Conservation (phyloP, 371 early-diverging fungal genomes). For the Mortierella sp. region DNA sequence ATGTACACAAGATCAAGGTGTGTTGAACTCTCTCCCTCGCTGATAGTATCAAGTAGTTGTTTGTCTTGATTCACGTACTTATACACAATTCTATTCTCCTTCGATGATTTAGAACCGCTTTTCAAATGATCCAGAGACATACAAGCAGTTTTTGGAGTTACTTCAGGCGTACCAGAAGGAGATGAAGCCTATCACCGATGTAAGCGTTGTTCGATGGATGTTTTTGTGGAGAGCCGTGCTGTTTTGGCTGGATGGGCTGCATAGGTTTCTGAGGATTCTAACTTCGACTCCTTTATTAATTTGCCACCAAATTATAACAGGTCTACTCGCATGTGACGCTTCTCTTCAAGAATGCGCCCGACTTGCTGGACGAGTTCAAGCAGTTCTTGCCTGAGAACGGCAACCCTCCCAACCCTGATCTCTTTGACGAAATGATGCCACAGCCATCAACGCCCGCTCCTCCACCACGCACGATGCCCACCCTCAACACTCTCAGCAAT, state of each 20-base stretch:
- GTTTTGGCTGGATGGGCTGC: neutral
- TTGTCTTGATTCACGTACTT: neutral
- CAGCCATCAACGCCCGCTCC: conserved; percentile 53
- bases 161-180: conserved; percentile 95
- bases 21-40: neutral
- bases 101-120: conserved; percentile 79
- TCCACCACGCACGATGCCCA: conserved; percentile 51
- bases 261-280: neutral
- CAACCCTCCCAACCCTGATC: conserved; percentile 51
- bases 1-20: conserved; percentile 96
- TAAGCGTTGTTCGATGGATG: conserved; percentile 39
- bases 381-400: conserved; percentile 93
- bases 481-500: conserved; percentile 46
- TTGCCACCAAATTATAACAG: conserved; percentile 40
- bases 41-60: too few relatives aligned
- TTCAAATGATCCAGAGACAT: conserved; percentile 88
- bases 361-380: conserved; percentile 96
- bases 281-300: neutral
- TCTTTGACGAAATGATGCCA: conserved; percentile 59
- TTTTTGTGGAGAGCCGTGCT: too few relatives aligned
- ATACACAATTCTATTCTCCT: neutral
- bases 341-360: conserved; percentile 88
- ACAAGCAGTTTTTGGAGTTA: conserved; percentile 96
- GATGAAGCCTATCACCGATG: conserved; percentile 90
- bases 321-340: conserved; percentile 92